Conservation (phyloP, 768 basidiomycete genomes). For the Leucosporidium scottii region DNA sequence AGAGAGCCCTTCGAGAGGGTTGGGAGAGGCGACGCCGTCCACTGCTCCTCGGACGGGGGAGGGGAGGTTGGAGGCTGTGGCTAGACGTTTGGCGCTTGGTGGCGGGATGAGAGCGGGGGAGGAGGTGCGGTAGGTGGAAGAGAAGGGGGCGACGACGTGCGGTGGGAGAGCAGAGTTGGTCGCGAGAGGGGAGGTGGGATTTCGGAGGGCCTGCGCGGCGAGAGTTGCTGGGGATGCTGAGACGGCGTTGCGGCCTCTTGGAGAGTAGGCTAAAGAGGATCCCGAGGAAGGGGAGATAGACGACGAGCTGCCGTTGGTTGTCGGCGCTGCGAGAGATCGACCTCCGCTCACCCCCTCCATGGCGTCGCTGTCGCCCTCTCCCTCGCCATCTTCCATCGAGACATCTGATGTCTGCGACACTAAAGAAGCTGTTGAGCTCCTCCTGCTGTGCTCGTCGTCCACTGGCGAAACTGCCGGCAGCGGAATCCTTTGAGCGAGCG, state of each 20-base stretch:
- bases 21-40: no score
- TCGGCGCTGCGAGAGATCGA: no score
- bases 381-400: no score
- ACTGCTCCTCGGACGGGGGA: background rate
- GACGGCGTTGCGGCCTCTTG: background rate
- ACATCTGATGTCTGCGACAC: background rate
- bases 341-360: no score
- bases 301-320: no score
- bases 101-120: constrained; percentile 2
- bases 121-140: background rate
- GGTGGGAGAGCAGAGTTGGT: background rate
- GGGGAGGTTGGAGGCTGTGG: constrained; percentile 2
- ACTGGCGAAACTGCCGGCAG: background rate
- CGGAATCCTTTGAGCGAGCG: background rate
- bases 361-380: no score
- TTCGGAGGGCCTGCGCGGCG: background rate
- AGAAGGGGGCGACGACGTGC: no score
- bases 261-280: background rate
- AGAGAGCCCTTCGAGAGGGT: no score
- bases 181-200: background rate
- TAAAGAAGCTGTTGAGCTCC: background rate
- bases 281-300: background rate
- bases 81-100: background rate
- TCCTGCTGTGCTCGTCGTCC: background rate
- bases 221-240: background rate